Evolutionary conservation across 345 rosid species (phyloP), one percentile per base, ranked within the genome.

Genomic region (Eucalyptus polybractea): DNA sequence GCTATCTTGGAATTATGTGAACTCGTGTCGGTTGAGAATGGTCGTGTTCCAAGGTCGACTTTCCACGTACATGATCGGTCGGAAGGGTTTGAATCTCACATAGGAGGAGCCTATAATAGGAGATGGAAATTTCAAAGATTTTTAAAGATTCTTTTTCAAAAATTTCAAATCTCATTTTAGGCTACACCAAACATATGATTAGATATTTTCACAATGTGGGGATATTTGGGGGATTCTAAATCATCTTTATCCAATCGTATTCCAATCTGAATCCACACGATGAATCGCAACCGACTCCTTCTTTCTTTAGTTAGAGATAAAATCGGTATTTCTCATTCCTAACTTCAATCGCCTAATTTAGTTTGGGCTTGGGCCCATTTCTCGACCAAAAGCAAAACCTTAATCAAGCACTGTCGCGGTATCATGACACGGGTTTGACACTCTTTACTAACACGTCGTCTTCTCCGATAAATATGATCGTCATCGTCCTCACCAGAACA

Each of bases 161-260:
- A 56, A 22, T 56, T 56, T 56, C 29, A 9, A 9, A 24, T 56
- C 25, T 56, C 25, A 56, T 8, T 24, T 56, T 56, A 22, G 12
- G 29, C 13, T 22, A 0, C 0, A 56, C 62, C 6, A 22, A 60
- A 60, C 13, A 27, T 60, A 60, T 12, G 2, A 56, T 10, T 24
- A 0, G 3, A 24, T 24, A 10, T 5, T 56, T 56, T 56, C 1
- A 24, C 29, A 24, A 56, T 5, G 6, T 10, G 29, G 3, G 6
- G 27, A 24, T 56, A 56, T 24, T 56, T 56, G 3, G 29, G 2
- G 13, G 62, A 56, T 56, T 56, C 6, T 10, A 24, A 56, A 56
- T 56, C 3, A 22, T 4, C 0, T 56, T 56, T 56, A 56, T 24
- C 6, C 62, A 1, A 56, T 24, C 13, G 0, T 24, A 56, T 56